These are phyloP conservation scores for Fusarium metavorans DNA, from an alignment of 2,329 filamentous ascomycete species.

Conservation along the genomic window DNA sequence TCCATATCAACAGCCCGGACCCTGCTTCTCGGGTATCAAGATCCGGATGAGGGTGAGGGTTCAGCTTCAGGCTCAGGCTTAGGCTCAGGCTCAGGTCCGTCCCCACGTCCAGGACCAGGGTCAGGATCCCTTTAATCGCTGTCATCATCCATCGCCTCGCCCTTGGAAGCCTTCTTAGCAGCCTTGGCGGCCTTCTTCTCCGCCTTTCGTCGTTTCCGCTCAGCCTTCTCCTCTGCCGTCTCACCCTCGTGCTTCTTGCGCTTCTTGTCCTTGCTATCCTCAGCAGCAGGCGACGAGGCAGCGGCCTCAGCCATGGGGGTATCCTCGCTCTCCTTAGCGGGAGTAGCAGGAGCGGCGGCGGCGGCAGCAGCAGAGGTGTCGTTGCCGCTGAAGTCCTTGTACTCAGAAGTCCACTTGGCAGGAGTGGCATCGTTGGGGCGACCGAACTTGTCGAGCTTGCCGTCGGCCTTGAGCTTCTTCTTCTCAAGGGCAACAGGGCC, in stretches of 20 bases:
- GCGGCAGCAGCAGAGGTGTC: constrained; percentile 59
- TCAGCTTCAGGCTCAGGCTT: constrained; percentile 24
- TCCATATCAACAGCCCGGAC: constrained; percentile 41
- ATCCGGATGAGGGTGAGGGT: constrained; percentile 19
- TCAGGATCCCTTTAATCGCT: constrained; percentile 57
- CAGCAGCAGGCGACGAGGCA: constrained; percentile 55
- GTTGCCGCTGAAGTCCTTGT: constrained; percentile 86
- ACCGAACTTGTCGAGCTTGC: constrained; percentile 98
- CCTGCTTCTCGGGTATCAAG: constrained; percentile 39
- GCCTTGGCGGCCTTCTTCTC: constrained; percentile 71
- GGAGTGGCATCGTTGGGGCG: constrained; percentile 93
- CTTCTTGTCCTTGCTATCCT: constrained; percentile 72
- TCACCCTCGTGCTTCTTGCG: constrained; percentile 88
- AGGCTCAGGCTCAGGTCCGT: constrained; percentile 14
- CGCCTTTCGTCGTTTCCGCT: constrained; percentile 70
- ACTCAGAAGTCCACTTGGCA: constrained; percentile 90
- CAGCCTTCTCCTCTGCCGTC: constrained; percentile 75
- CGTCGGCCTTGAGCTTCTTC: constrained; percentile 99
- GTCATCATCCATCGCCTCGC: constrained; percentile 64
- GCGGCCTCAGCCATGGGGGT: constrained; percentile 51
- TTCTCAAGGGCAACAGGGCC: constrained; percentile 94
- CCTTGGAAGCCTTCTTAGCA: constrained; percentile 66
- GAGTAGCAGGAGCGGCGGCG: constrained; percentile 55
- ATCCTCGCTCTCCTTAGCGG: constrained; percentile 54
- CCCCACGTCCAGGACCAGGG: constrained; percentile 12